phyloP scores from a whole-genome alignment of 78 protist genomes.

The Dictyostelium firmibasis region DNA sequence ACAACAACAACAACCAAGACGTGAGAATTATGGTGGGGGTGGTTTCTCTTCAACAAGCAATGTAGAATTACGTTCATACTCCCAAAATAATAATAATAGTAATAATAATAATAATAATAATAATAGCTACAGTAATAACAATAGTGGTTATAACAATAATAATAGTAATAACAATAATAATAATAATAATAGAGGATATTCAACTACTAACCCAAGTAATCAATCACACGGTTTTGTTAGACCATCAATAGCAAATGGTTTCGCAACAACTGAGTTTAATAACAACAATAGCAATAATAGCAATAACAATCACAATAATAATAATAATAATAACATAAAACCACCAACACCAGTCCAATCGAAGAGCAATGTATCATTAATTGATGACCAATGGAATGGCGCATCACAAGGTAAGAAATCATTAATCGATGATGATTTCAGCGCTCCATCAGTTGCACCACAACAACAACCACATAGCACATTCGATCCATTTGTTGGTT shows the following conservation, averaged over 20 bases:
- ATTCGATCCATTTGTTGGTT: constrained; percentile 43
- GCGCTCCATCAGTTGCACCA: background rate
- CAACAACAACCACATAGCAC: constrained; percentile 38
- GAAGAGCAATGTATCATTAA: constrained; percentile 10
- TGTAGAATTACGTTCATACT: background rate
- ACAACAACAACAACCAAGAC: background rate
- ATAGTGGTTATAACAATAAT: background rate
- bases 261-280: background rate
- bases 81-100: background rate
- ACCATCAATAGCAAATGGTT: constrained; percentile 10
- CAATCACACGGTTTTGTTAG: background rate
- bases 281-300: background rate
- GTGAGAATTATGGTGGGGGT: background rate
- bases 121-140: background rate
- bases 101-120: background rate
- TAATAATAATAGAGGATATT: background rate
- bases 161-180: background rate
- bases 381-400: constrained; percentile 34
- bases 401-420: constrained; percentile 16
- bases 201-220: background rate
- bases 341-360: constrained; percentile 16
- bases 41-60: background rate
- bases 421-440: constrained; percentile 53
- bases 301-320: background rate
- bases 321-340: background rate